Base-by-base conservation (phyloP, 495 filamentous ascomycete genomes). In the Lophium mytilinum region DNA sequence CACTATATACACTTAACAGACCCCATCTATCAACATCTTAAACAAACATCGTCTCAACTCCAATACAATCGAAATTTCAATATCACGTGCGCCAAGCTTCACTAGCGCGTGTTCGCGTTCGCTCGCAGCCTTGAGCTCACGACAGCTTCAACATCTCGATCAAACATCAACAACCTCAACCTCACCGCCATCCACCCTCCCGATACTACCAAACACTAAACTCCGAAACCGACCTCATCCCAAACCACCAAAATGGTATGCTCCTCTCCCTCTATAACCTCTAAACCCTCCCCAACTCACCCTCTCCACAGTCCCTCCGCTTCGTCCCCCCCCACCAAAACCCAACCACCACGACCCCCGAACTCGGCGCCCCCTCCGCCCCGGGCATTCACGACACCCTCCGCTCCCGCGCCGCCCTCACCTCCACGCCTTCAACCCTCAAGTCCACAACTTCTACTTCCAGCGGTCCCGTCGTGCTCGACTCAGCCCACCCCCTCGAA, bases 331-430 rank as follows among this genome's bases (percentile, higher is more conserved):
- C 82, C 45, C 54, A 80, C 60, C 58, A 70, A 60, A 76, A 89
- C 78, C 73, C 76, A 53, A 64, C 68, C 56, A 60, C 61, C 62
- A 69, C 71, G 62, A 56, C 68, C 18, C 43, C 65, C 59, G 66
- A 69, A 48, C 69, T 72, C 53, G 78, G 79, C 67, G 92, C 92
- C 35, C 92, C 91, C 57, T 94, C 89, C 17, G 91, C 89, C 53
- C 89, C 89, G 0, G 90, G 91, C 61, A 74, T 96, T 60, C 92
- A 89, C 76, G 92, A 97, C 75, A 90, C 85, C 15, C 86, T 97
- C 57, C 89, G 92, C 69, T 76, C 84, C 48, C 88, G 89, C 71
- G 78, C 93, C 53, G 63, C 70, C 52, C 73, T 77, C 67, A 68
- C 73, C 54, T 67, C 76, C 14, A 66, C 78, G 50, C 67, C 76